These are phyloP conservation scores for Pythium biforme DNA, from an alignment of 352 stramenopile species.

Conservation along the genomic window DNA sequence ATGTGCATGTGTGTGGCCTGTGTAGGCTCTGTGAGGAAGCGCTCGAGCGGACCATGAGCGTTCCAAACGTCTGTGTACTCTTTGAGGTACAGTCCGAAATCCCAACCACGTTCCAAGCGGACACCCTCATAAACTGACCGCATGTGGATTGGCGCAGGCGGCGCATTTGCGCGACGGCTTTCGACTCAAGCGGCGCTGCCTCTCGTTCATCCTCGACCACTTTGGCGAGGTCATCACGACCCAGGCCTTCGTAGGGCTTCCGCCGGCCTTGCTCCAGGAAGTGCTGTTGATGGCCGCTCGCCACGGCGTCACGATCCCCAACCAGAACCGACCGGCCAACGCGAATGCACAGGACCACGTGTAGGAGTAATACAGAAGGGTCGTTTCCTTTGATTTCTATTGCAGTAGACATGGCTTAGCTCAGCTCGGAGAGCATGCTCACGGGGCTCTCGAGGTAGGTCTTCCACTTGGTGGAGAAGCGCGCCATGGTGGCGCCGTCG, in stretches of 20 bases:
- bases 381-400: constrained; percentile 4
- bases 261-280: constrained; percentile 68
- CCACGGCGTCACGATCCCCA: constrained; percentile 67
- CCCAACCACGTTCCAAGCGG: too few species aligned
- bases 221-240: constrained; percentile 76
- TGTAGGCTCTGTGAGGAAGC: constrained; percentile 67
- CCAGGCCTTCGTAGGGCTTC: constrained; percentile 62
- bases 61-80: constrained; percentile 76
- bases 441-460: constrained; percentile 93
- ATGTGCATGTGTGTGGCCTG: not conserved
- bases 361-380: not conserved
- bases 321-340: constrained; percentile 32
- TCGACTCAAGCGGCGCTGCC: constrained; percentile 75
- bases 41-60: constrained; percentile 64
- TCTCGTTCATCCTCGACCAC: constrained; percentile 80
- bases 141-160: constrained; percentile 31
- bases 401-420: constrained; percentile 32
- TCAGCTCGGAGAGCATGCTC: constrained; percentile 90
- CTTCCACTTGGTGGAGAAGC: constrained; percentile 98
- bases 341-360: not conserved
- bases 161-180: constrained; percentile 69
- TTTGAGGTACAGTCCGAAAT: constrained; percentile 47
- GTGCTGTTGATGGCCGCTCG: constrained; percentile 61
- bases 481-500: constrained; percentile 97
- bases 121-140: not conserved